Conservation (phyloP, 2,329 filamentous ascomycete genomes). For the Aureobasidium melanogenum region DNA sequence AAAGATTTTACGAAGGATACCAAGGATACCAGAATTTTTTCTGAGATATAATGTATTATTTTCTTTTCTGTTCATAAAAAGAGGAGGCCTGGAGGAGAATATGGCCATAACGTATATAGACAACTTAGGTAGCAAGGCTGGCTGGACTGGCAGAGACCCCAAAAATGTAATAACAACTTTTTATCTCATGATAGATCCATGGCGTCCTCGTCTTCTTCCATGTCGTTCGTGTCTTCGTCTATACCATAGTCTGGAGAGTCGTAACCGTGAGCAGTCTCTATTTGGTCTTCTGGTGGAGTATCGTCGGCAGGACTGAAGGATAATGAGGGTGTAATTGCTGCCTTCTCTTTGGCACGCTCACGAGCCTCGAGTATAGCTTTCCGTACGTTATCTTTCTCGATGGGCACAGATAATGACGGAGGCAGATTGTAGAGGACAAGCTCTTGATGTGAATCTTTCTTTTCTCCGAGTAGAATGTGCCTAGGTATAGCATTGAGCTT, state of each 20-base stretch:
- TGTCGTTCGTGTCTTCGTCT: constrained; percentile 22
- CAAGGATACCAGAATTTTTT: background rate
- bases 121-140: constrained; percentile 1
- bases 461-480: constrained; percentile 48
- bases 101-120: constrained; percentile 1
- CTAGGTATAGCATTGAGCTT: constrained; percentile 64
- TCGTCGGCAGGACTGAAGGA: background rate
- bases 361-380: constrained; percentile 77
- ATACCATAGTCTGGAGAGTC: constrained; percentile 8
- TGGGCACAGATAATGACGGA: constrained; percentile 63
- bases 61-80: background rate
- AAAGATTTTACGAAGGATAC: constrained; percentile 5
- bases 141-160: background rate
- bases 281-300: constrained; percentile 10
- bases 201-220: constrained; percentile 44
- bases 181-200: constrained; percentile 48
- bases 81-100: background rate
- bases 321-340: constrained; percentile 13
- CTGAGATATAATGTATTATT: constrained; percentile 3
- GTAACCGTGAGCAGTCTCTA: constrained; percentile 26
- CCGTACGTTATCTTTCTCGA: constrained; percentile 65
- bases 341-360: constrained; percentile 53
- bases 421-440: constrained; percentile 80
- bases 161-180: background rate
- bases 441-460: constrained; percentile 44